Evolutionary conservation across 1,284 basidiomycete genomes (phyloP), one percentile per base, ranked within the genome.

Genomic region (Exobasidium rhododendri): DNA sequence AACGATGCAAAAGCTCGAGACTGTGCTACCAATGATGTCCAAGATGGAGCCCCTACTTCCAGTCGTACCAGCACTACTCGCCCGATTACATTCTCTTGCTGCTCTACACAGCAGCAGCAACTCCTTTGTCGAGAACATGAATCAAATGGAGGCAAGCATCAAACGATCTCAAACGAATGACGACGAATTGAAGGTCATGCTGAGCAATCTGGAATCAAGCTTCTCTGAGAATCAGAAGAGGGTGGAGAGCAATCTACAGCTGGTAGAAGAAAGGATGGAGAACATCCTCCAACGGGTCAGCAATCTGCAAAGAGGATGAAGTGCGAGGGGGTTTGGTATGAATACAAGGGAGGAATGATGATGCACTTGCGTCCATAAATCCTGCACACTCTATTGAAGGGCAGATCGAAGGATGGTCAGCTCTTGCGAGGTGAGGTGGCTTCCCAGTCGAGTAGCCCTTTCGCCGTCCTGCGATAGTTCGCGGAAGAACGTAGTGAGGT

Each of bases 61-160:
- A 0, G 88, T 97, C 62, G 87, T 96, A 10, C 91, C 93, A 0
- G 89, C 92, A 61, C 87, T 98, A n/a, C 85, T 98, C 22, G 86
- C 87, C 0, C 88, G 94, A 2, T 82, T 98, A 30, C 86, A 89
- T 52, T 92, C 92, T 10, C 84, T 98, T 7, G 87, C 90, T 1
- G 80, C 86, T 0, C 81, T 98, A 62, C 94, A 98, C 77, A 84
- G 88, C 0, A 87, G 89, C 49, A 91, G 94, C 0, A 84, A 87
- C 0, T 85, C 87, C 17, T 92, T 97, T 46, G 80, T 79, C 0
- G 70, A 71, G 2, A 75, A 75, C 66, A 84, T 93, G 59, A 84
- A 83, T 50, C 85, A 83, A n/a, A 82, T 93, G 14, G 88, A 92
- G 71, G 85, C 85, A 47, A 87, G 90, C 57, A 88, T 90, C 59